Conservation (phyloP, 495 filamentous ascomycete species). For the Hypoxylon lenormandii region DNA sequence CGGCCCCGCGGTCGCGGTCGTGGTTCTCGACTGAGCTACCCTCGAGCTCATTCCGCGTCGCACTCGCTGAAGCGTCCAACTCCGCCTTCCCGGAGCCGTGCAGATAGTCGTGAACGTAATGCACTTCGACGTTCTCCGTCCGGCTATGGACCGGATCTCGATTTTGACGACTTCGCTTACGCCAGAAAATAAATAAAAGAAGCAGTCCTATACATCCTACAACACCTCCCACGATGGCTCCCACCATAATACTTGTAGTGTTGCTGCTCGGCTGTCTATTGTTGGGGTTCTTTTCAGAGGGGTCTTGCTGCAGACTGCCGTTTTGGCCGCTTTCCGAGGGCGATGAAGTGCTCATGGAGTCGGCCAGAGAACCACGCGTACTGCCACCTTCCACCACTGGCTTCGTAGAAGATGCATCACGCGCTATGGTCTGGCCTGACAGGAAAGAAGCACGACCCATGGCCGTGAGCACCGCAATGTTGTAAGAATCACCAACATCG, state of each 20-base stretch:
- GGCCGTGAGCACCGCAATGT: slow-evolving; percentile 2
- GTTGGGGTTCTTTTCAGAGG: neutral
- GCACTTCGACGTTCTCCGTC: neutral
- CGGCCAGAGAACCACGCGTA: no score
- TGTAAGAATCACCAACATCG: neutral
- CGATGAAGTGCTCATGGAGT: no score
- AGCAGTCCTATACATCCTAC: neutral
- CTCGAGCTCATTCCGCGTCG: slow-evolving; percentile 3
- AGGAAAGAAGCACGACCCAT: slow-evolving; percentile 5
- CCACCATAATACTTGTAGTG: neutral
- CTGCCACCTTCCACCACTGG: neutral
- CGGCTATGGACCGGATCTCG: neutral
- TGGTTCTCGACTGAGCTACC: neutral
- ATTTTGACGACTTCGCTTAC: neutral
- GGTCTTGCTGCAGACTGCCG: neutral
- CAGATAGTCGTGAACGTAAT: neutral
- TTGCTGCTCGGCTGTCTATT: neutral
- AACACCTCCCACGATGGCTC: neutral
- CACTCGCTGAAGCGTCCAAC: neutral
- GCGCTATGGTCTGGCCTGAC: neutral
- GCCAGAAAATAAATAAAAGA: neutral
- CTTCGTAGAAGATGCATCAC: neutral
- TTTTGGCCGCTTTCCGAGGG: neutral
- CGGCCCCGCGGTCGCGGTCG: neutral
- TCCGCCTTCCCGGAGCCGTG: slow-evolving; percentile 2